Conservation (phyloP, 2,329 filamentous ascomycete species). For the Lachnellula cervina region DNA sequence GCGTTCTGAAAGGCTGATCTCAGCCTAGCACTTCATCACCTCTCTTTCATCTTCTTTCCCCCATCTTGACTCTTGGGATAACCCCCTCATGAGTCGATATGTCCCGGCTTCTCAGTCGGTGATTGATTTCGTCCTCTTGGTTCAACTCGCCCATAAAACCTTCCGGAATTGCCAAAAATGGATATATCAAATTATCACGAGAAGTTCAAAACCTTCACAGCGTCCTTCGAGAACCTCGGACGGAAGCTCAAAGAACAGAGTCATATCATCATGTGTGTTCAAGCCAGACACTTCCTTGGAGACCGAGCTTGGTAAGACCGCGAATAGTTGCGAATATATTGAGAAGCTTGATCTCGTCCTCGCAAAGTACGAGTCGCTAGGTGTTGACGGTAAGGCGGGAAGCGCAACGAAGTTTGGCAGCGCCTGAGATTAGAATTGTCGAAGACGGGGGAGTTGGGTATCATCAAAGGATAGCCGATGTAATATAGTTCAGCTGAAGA, state of each 20-base stretch:
- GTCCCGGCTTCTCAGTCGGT: neutral
- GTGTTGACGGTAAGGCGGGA: neutral
- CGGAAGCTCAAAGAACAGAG: conserved; percentile 3
- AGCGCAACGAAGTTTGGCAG: conserved; percentile 11
- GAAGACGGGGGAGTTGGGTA: conserved; percentile 7
- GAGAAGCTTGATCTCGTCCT: neutral
- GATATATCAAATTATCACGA: conserved; percentile 11
- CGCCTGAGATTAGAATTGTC: conserved; percentile 7
- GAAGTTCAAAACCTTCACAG: conserved; percentile 12
- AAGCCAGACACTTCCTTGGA: neutral
- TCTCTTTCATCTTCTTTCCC: neutral
- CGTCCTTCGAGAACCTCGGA: conserved; percentile 7
- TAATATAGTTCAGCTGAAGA: conserved; percentile 8
- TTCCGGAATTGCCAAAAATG: neutral
- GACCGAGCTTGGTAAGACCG: neutral
- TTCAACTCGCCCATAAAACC: neutral
- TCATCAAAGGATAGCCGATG: conserved; percentile 10
- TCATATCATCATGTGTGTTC: neutral
- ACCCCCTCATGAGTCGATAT: neutral
- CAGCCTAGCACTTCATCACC: neutral
- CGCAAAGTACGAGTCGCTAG: conserved; percentile 6
- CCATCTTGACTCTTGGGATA: neutral
- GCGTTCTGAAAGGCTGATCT: neutral
- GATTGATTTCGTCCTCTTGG: neutral
- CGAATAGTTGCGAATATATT: neutral